Percentiles rank a stretch among this genome's conserved stretches.
Evolutionary conservation across 169 alveolate genomes (phyloP).

Genomic region (Cryptosporidium muris): DNA sequence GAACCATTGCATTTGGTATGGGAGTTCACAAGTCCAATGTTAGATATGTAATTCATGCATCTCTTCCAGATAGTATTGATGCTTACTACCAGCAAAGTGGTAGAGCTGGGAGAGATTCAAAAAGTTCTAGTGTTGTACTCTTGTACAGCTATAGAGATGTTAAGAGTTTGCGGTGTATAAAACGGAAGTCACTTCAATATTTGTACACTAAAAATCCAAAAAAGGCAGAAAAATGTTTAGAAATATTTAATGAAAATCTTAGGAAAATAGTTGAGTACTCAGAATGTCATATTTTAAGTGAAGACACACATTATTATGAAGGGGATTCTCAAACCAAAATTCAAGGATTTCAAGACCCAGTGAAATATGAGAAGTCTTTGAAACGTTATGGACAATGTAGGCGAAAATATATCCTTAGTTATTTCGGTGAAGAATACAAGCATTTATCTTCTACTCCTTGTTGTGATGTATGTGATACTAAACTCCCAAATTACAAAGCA

Average conservation of each 20-base stretch:
- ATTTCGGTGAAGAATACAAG: constrained; percentile 78
- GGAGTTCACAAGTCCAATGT: constrained; percentile 98
- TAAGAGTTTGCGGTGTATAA: constrained; percentile 50
- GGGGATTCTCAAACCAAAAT: constrained; percentile 7
- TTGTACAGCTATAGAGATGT: constrained; percentile 77
- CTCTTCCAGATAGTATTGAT: constrained; percentile 94
- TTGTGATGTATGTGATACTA: constrained; percentile 63
- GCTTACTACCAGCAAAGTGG: constrained; percentile 96
- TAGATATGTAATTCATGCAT: constrained; percentile 94
- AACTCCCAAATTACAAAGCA: not conserved
- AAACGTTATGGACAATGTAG: constrained; percentile 74
- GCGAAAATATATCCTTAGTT: constrained; percentile 74
- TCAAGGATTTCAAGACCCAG: constrained; percentile 12
- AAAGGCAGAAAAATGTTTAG: constrained; percentile 50
- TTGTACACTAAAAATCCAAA: constrained; percentile 32
- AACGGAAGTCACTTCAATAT: constrained; percentile 60
- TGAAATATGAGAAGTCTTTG: constrained; percentile 10
- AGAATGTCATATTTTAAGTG: constrained; percentile 7
- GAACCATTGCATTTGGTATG: constrained; percentile 99
- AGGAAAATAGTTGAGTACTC: constrained; percentile 54
- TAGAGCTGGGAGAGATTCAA: constrained; percentile 98
- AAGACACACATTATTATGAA: constrained; percentile 73
- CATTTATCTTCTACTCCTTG: constrained; percentile 39
- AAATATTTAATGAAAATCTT: constrained; percentile 70
- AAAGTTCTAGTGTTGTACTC: constrained; percentile 80